Evolutionary conservation across 306 rosid genomes (phyloP).

Genomic region (Luffa aegyptiaca): DNA sequence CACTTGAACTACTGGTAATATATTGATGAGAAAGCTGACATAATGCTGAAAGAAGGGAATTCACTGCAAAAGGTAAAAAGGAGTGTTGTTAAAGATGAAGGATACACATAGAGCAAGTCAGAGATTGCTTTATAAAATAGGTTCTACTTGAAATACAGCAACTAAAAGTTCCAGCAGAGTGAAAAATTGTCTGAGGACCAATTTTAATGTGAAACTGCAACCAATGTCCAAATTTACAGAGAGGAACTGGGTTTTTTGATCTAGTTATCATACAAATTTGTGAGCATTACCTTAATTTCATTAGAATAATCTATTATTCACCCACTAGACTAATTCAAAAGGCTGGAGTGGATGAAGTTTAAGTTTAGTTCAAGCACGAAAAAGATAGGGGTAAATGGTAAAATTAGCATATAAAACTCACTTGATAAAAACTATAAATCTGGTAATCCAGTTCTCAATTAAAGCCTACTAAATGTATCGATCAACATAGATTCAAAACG

Average conservation of each 20-base stretch:
- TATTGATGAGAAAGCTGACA: constrained; percentile 85
- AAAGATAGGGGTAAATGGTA: not conserved
- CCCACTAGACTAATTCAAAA: not conserved
- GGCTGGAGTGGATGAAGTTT: not conserved
- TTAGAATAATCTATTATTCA: not conserved
- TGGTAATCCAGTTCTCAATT: too few species aligned
- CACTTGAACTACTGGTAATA: constrained; percentile 48
- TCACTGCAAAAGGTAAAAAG: constrained; percentile 29
- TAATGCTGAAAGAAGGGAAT: constrained; percentile 86
- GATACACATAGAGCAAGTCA: not conserved
- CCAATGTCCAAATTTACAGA: not conserved
- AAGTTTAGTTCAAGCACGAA: not conserved
- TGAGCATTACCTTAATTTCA: not conserved
- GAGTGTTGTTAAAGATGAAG: not conserved
- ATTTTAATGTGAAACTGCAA: not conserved
- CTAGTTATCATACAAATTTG: not conserved
- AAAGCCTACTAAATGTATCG: too few species aligned
- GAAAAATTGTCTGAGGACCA: not conserved
- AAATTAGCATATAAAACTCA: too few species aligned
- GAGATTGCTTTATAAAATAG: not conserved
- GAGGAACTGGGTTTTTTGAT: not conserved
- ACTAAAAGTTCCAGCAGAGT: not conserved
- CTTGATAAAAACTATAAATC: too few species aligned
- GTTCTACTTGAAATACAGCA: not conserved
- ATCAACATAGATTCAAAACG: too few species aligned